Percentiles rank a stretch among this genome's conserved stretches.
Evolutionary conservation across 306 rosid species (phyloP).

Genomic region (Dalbergia cochinchinensis): DNA sequence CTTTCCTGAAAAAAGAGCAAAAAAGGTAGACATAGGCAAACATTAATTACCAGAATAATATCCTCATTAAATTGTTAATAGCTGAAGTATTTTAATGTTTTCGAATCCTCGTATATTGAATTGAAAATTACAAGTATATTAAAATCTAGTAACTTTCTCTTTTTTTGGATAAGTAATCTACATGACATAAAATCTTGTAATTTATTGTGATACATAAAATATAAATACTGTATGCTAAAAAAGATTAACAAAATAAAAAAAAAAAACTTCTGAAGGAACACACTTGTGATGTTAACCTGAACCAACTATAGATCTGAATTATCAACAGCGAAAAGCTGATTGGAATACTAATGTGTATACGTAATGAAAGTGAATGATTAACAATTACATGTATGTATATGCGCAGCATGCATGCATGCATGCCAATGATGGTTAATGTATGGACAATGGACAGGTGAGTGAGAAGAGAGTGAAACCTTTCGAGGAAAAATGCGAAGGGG

Average conservation of each 20-base stretch:
- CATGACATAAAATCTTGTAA: background rate
- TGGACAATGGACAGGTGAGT: background rate
- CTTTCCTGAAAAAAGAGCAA: slow-evolving; percentile 59
- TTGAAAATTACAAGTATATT: too few species aligned
- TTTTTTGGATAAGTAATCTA: too few species aligned
- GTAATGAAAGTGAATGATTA: background rate
- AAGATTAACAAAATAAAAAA: background rate
- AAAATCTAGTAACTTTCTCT: too few species aligned
- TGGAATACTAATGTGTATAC: background rate
- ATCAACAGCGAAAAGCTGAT: background rate
- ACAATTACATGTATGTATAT: background rate
- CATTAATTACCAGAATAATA: background rate
- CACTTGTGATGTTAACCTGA: background rate
- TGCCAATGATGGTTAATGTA: background rate
- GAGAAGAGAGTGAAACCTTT: slow-evolving; percentile 53
- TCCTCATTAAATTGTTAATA: background rate
- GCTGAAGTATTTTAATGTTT: background rate
- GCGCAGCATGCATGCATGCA: background rate
- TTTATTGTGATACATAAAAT: background rate
- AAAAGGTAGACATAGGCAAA: background rate
- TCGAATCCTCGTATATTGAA: background rate
- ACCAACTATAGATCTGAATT: background rate
- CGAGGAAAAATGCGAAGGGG: slow-evolving; percentile 82
- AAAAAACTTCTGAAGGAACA: background rate
- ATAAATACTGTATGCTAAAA: too few species aligned